Conservation (phyloP, 495 filamentous ascomycete species). For the Corynascus novoguineensis region DNA sequence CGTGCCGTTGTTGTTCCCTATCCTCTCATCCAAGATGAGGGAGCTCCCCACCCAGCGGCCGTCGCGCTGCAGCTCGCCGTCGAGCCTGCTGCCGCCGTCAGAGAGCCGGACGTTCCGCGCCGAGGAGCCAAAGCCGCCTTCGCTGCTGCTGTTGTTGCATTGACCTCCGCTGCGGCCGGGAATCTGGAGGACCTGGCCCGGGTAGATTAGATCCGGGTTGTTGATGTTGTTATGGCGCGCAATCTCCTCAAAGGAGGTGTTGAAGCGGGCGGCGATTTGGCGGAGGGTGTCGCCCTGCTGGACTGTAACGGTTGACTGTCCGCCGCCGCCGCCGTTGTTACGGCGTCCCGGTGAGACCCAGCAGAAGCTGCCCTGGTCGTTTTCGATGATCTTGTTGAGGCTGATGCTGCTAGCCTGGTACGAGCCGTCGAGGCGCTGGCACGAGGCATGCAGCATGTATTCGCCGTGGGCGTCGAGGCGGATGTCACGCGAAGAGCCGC, state of each 20-base stretch:
- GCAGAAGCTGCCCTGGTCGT: constrained; percentile 32
- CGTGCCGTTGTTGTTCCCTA: constrained; percentile 37
- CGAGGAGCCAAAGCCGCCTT: constrained; percentile 37
- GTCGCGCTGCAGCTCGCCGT: constrained; percentile 34
- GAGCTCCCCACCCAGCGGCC: constrained; percentile 33
- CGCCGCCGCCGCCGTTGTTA: constrained; percentile 6
- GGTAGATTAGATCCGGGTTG: constrained; percentile 37
- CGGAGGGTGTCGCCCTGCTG: constrained; percentile 35
- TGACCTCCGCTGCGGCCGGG: constrained; percentile 24
- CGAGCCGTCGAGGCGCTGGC: constrained; percentile 25
- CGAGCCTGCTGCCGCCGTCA: constrained; percentile 36
- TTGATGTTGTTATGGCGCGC: constrained; percentile 27
- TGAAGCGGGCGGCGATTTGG: constrained; percentile 24
- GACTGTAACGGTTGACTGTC: constrained; percentile 19
- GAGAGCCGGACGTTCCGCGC: constrained; percentile 35
- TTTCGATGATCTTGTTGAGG: constrained; percentile 31
- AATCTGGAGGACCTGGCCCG: constrained; percentile 29
- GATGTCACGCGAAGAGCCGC: constrained; percentile 29
- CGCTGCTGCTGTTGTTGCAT: neutral
- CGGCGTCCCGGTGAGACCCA: constrained; percentile 18
- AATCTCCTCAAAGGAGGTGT: constrained; percentile 28
- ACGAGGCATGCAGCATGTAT: constrained; percentile 31
- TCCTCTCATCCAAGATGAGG: constrained; percentile 39
- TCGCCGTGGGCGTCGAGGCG: constrained; percentile 30
- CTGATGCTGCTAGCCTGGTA: constrained; percentile 29